Conservation (phyloP, 2,329 filamentous ascomycete species). For the Daldinia eschscholtzii region DNA sequence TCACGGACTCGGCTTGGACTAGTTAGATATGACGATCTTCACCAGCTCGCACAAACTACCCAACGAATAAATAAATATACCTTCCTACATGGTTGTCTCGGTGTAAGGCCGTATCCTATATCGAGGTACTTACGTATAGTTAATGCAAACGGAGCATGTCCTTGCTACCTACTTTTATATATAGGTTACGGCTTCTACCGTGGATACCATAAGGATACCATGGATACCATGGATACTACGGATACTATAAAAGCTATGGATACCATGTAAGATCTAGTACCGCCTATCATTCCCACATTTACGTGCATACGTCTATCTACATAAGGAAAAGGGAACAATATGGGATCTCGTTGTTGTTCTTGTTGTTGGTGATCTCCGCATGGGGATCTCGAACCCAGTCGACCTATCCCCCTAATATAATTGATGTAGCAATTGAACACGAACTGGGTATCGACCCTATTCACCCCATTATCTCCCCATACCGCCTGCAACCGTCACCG, state of each 20-base stretch:
- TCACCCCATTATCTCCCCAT: constrained; percentile 19
- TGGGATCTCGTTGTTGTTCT: constrained; percentile 31
- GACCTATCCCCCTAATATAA: constrained; percentile 30
- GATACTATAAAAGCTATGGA: background rate
- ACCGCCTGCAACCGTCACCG: constrained; percentile 21
- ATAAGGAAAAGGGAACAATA: constrained; percentile 10
- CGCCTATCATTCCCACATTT: constrained; percentile 3
- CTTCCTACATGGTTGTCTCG: constrained; percentile 10
- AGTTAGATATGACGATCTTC: constrained; percentile 38
- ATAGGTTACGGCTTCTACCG: background rate
- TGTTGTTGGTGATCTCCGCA: constrained; percentile 30
- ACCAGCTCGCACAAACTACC: constrained; percentile 16
- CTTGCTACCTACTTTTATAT: background rate
- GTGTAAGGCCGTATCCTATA: constrained; percentile 7
- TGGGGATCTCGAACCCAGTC: constrained; percentile 38
- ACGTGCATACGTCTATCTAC: constrained; percentile 1
- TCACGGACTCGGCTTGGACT: constrained; percentile 13
- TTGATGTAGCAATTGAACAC: constrained; percentile 31
- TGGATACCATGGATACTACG: too few relatives aligned
- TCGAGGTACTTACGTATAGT: background rate
- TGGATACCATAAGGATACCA: background rate
- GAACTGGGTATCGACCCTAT: constrained; percentile 28
- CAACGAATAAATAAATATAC: background rate
- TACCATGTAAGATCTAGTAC: constrained; percentile 10
- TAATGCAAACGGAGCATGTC: constrained; percentile 7